Evolutionary conservation across 2,329 filamentous ascomycete species (phyloP), one percentile per base, ranked within the genome.

Genomic region (Geosmithia morbida): DNA sequence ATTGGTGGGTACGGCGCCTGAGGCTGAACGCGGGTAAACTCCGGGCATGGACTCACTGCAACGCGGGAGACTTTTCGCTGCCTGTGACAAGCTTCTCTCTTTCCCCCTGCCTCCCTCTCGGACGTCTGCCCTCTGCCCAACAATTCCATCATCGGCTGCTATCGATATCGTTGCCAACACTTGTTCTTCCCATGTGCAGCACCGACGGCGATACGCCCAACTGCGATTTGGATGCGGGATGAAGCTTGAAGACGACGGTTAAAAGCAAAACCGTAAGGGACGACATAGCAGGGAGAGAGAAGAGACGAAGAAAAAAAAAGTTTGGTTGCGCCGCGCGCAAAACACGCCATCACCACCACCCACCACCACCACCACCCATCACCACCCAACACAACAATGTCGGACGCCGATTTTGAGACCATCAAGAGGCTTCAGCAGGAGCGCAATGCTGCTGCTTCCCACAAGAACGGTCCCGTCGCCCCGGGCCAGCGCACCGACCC

Each of bases 361-460:
- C 22, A 26, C 22, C 22, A 26, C 22, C 22, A 26, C 22, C 22
- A 26, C 22, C 22, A 5, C 4, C 22, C 22, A 26, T 26, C 22
- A 5, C 4, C 22, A 26, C 22, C 4, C 22, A 26, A 4, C 22
- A 39, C 46, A 64, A 75, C 63, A 56, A 82, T 83, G 78, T 81
- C 78, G 68, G 77, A 82, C 71, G 83, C 85, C 66, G 87, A 94
- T 67, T 92, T 94, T 68, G 86, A 92, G 62, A 77, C 82, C 60
- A 85, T 94, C 66, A 82, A 82, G 68, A 84, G 82, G 73, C 83
- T 90, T 62, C 88, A 95, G 74, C 83, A 85, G 66, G 88, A 94
- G 83, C 87, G 89, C 64, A 94, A 94, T 67, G 83, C 84, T 64
- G 74, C 78, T 57, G 79, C 82, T 59, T 75, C 73, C 53, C 3